phyloP scores from a whole-genome alignment of 805 yeast species.

The Teunomyces tritomae region DNA sequence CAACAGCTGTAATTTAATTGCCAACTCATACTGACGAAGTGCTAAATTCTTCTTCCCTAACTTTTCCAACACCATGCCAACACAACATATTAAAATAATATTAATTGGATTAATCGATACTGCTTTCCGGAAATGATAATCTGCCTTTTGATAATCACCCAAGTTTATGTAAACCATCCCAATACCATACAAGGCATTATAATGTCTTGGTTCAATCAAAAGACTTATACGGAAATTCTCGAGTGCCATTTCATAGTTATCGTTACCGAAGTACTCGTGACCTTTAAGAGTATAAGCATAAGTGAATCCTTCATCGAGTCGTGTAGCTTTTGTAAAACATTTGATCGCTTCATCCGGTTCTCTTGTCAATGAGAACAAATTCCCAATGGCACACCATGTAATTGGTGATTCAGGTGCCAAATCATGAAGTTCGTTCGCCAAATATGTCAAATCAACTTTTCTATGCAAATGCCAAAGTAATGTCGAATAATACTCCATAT shows the following conservation, averaged over 20 bases:
- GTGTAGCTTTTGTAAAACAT: constrained; percentile 78
- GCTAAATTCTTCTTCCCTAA: constrained; percentile 68
- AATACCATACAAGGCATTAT: constrained; percentile 92
- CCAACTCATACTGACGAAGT: constrained; percentile 74
- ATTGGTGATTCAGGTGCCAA: constrained; percentile 66
- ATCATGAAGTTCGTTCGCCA: constrained; percentile 78
- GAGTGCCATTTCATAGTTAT: constrained; percentile 86
- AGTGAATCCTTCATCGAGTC: constrained; percentile 65
- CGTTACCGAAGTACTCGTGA: constrained; percentile 84
- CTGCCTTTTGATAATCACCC: constrained; percentile 82
- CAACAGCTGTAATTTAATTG: constrained; percentile 78
- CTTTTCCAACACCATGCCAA: constrained; percentile 89
- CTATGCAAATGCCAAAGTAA: constrained; percentile 89
- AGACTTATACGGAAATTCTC: constrained; percentile 80
- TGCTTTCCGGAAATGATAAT: constrained; percentile 83
- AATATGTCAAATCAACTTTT: constrained; percentile 71
- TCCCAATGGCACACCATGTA: constrained; percentile 92
- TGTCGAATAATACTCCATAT: constrained; percentile 90
- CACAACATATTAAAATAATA: constrained; percentile 84
- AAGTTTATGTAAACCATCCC: constrained; percentile 90
- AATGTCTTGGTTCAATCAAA: constrained; percentile 74
- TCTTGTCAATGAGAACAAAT: constrained; percentile 74
- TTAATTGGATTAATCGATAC: constrained; percentile 86
- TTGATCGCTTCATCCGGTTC: constrained; percentile 89
- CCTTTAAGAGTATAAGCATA: constrained; percentile 94